Conservation (phyloP, 371 early-diverging fungal genomes). For the Capniomyces stellatus region DNA sequence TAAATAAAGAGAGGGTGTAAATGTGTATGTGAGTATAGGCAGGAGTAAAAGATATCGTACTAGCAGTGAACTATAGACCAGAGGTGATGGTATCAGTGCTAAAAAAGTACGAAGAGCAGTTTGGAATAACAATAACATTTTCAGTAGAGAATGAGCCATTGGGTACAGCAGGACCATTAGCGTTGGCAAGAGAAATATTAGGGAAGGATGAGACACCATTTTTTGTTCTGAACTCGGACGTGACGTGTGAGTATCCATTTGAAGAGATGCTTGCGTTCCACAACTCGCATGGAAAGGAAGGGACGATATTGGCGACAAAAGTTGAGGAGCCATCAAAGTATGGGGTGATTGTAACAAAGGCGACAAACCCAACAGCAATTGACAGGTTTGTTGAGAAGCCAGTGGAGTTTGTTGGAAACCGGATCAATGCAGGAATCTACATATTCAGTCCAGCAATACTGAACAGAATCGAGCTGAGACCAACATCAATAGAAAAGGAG, state of each 20-base stretch:
- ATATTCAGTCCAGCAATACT: conserved; percentile 85
- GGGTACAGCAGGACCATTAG: conserved; percentile 97
- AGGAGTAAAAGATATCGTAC: conserved; percentile 92
- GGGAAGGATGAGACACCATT: conserved; percentile 81
- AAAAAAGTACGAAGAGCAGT: conserved; percentile 68
- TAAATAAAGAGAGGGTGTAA: no score
- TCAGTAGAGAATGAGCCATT: conserved; percentile 94
- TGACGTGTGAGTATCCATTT: conserved; percentile 97
- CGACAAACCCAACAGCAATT: conserved; percentile 43
- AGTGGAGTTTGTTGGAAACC: conserved; percentile 75
- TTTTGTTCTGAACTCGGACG: conserved; percentile 98
- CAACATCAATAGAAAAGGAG: conserved; percentile 96
- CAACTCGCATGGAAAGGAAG: conserved; percentile 67
- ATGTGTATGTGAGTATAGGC: no score
- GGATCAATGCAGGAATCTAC: conserved; percentile 99
- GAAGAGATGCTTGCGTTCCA: conserved; percentile 74
- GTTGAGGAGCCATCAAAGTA: conserved; percentile 98
- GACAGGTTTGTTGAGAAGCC: conserved; percentile 98
- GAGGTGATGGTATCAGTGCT: conserved; percentile 83
- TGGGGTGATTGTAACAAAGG: conserved; percentile 81
- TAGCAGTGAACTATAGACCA: conserved; percentile 97
- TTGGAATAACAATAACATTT: conserved; percentile 85
- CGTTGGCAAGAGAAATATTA: conserved; percentile 79
- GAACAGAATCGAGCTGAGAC: conserved; percentile 77
- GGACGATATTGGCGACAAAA: conserved; percentile 89